Percentiles rank a stretch among this genome's conserved stretches.
Conservation (phyloP, 177 flowering plant species). For the Telopea speciosissima region DNA sequence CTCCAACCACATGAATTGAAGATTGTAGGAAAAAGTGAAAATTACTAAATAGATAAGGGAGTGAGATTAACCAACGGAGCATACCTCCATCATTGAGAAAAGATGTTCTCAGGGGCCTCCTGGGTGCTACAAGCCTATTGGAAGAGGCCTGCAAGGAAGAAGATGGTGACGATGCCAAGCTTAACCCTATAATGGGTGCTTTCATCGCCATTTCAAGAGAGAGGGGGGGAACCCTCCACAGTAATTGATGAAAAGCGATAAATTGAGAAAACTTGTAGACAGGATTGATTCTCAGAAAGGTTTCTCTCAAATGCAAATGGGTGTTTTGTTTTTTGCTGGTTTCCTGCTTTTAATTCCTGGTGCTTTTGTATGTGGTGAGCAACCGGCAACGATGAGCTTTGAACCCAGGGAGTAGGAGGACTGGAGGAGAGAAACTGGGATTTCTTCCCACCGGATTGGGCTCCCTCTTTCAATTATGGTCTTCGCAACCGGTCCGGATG, state of each 20-base stretch:
- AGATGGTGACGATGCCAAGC: slow-evolving; percentile 24
- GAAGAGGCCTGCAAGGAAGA: slow-evolving; percentile 28
- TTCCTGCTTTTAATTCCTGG: not conserved
- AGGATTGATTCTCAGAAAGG: not conserved
- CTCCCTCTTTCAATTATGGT: too few relatives aligned
- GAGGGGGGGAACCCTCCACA: slow-evolving; percentile 5
- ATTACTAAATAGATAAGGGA: not conserved
- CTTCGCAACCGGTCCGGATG: too few relatives aligned
- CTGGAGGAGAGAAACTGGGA: too few relatives aligned
- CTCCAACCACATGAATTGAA: not conserved
- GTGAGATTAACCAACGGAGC: not conserved
- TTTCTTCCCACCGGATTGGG: too few relatives aligned
- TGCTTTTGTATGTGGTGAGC: slow-evolving; percentile 1
- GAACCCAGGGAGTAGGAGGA: not conserved
- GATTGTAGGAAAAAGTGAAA: not conserved
- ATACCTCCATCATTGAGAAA: slow-evolving; percentile 43
- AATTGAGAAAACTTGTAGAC: not conserved
- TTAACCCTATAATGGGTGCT: slow-evolving; percentile 32
- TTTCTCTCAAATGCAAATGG: not conserved
- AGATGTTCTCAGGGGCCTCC: slow-evolving; percentile 30
- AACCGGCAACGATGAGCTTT: not conserved
- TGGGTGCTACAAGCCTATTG: slow-evolving; percentile 12
- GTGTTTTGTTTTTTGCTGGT: not conserved
- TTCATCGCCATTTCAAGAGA: slow-evolving; percentile 28
- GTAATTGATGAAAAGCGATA: not conserved